phyloP scores from a whole-genome alignment of 2,329 filamentous ascomycete genomes.

The Penicillium sp. region DNA sequence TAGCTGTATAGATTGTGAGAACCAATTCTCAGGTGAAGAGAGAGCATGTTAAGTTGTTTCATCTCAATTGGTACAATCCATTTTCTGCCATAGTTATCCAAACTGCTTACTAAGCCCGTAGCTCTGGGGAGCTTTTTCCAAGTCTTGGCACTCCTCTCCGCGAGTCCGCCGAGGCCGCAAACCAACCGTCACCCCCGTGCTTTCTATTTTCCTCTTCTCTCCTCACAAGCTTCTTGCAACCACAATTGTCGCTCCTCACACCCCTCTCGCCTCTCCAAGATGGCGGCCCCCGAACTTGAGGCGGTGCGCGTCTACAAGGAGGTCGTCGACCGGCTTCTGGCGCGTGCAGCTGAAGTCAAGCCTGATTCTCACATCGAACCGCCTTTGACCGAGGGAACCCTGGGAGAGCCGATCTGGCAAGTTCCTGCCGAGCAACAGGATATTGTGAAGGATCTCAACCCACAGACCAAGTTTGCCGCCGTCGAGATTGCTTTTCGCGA shows the following conservation, averaged over 20 bases:
- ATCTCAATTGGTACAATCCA: background rate
- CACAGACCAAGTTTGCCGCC: slow-evolving; percentile 66
- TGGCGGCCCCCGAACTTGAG: slow-evolving; percentile 43
- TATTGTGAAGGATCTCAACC: slow-evolving; percentile 49
- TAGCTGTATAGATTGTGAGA: background rate
- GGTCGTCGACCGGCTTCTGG: slow-evolving; percentile 64
- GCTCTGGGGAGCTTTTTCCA: slow-evolving; percentile 38
- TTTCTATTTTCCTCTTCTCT: background rate
- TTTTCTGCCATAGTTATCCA: background rate
- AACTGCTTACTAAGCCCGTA: background rate
- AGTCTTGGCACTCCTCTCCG: slow-evolving; percentile 35
- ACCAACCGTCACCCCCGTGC: slow-evolving; percentile 12
- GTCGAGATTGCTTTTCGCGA: slow-evolving; percentile 84
- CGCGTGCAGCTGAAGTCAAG: slow-evolving; percentile 66
- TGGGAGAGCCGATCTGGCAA: slow-evolving; percentile 48
- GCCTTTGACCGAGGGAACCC: slow-evolving; percentile 71
- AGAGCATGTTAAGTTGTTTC: background rate
- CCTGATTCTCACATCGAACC: slow-evolving; percentile 70
- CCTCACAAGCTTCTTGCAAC: slow-evolving; percentile 2
- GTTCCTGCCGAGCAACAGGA: slow-evolving; percentile 41
- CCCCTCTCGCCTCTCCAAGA: slow-evolving; percentile 27
- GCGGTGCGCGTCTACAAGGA: slow-evolving; percentile 54
- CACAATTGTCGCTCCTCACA: slow-evolving; percentile 16
- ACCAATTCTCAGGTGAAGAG: background rate
- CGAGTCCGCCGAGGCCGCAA: slow-evolving; percentile 41